Evolutionary conservation across 23 red algal genomes (phyloP), one percentile per base, ranked within the genome.

Genomic region (Cyanidioschyzon merolae): DNA sequence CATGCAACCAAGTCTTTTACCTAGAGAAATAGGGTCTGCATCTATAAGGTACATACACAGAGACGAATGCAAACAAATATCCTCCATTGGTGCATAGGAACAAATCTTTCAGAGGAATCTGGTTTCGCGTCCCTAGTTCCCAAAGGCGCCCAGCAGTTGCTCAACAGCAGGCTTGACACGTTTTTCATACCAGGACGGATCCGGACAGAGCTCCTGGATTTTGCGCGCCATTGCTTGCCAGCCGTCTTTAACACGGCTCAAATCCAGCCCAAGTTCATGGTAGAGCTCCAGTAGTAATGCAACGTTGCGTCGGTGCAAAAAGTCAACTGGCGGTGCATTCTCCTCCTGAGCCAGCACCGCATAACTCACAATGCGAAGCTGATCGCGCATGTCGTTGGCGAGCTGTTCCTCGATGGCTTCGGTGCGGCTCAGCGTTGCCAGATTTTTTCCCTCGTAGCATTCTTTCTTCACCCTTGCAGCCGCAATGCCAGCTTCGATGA

Each of bases 281-380:
- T 90, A 80, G 1, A 90, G 68, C 41, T 82, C 45, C 25, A 75
- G 81, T 51, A 85, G 79, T 27, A 90, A 79, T 2, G 67, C 76
- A 58, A 82, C 26, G 34, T 90, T 90, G 68, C 85, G 80, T 29
- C 57, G 12, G 63, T 90, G 88, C 34, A 90, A 37, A 75, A 85
- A 90, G 58, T 90, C 77, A 24, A 75, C 37, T 45, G n/a, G 63
- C n/a, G 2, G 12, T 15, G 21, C 63, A 27, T 71, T 25, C 32
- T 71, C 63, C 12, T 77, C 77, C 2, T 75, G 77, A 31, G 71
- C 45, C 34, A 84, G 77, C 31, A 76, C 79, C 29, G 76, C 88
- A 79, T 90, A 90, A 12, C 74, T 79, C 26, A 86, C 75, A 15
- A 90, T 54, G 34, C 88, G 75, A 18, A 86, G 37, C 68, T 85